Evolutionary conservation across 2,329 filamentous ascomycete species (phyloP), one percentile per base, ranked within the genome.

Genomic region (Hortaea sp.): DNA sequence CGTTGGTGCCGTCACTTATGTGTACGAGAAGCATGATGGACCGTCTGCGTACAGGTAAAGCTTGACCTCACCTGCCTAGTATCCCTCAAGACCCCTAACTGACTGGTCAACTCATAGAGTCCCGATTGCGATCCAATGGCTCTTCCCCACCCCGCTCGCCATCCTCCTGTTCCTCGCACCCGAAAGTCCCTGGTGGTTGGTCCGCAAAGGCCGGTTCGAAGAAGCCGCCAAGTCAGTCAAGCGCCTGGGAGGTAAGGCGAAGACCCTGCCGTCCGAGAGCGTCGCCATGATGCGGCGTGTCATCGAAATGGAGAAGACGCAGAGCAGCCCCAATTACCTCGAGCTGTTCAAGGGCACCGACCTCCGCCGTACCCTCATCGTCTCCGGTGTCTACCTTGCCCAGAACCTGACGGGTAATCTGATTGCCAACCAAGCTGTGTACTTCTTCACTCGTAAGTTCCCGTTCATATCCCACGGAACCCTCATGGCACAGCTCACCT

Each of bases 321-420:
- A 69, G 49, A 68, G 73, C 50, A 69, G 69, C 3, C 73, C 76
- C 48, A 74, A 46, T 54, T 63, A 69, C 31, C 2, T 74, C 7
- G 77, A 79, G 50, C 63, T 79, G 27, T 76, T 69, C 63, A 76
- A 72, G 51, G 76, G 76, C 45, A 73, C 69, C 39, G 76, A 80
- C 55, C 65, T 62, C 39, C 70, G 73, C 64, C 70, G 77, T 50
- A 76, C 77, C 29, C 56, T 72, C 49, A 75, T 78, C 57, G 72
- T 76, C 10, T 78, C 74, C 50, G 69, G 69, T 66, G 72, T 79
- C 13, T 81, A 78, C 59, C 71, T 74, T 2, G 69, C 73, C 31
- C 75, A 78, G 62, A 78, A 78, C 53, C 66, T 79, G 30, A 71
- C 74, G 2, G 76, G 77, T 46, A 79, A 78, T 52, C 66, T 78